Evolutionary conservation across 148 eudicot genomes (phyloP).

Genomic region (Nepenthes mirabilis): DNA sequence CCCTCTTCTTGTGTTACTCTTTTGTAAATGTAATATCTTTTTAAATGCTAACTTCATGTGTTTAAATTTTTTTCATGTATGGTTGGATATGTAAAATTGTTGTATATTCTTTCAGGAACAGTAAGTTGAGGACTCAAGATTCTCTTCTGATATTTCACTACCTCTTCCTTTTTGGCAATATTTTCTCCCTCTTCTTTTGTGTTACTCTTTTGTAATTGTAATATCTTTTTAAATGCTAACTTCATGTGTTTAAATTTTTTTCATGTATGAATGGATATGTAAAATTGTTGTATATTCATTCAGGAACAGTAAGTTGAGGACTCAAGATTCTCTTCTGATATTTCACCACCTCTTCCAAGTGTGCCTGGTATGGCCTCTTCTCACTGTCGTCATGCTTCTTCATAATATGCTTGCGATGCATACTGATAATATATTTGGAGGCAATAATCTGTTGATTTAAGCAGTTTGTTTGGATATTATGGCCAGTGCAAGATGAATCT

Average conservation of each 20-base stretch:
- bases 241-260: too few relatives aligned
- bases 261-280: background rate
- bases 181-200: background rate
- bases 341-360: constrained; percentile 40
- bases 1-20: background rate
- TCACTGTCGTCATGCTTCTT: background rate
- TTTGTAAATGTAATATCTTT: too few relatives aligned
- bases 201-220: too few relatives aligned
- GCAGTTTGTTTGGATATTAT: too few relatives aligned
- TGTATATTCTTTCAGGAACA: constrained; percentile 19
- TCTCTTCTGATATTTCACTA: constrained; percentile 31
- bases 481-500: too few relatives aligned
- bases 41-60: too few relatives aligned
- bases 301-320: constrained; percentile 34
- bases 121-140: constrained; percentile 44
- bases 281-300: constrained; percentile 4
- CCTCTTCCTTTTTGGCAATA: constrained; percentile 2
- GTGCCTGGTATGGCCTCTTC: constrained; percentile 46
- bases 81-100: background rate
- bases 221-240: too few relatives aligned
- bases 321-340: constrained; percentile 48
- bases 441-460: too few relatives aligned
- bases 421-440: too few relatives aligned
- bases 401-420: background rate
- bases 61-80: too few relatives aligned